These are phyloP conservation scores for Elsinoe necatrix DNA, from an alignment of 2,329 filamentous ascomycete genomes.

Conservation along the genomic window DNA sequence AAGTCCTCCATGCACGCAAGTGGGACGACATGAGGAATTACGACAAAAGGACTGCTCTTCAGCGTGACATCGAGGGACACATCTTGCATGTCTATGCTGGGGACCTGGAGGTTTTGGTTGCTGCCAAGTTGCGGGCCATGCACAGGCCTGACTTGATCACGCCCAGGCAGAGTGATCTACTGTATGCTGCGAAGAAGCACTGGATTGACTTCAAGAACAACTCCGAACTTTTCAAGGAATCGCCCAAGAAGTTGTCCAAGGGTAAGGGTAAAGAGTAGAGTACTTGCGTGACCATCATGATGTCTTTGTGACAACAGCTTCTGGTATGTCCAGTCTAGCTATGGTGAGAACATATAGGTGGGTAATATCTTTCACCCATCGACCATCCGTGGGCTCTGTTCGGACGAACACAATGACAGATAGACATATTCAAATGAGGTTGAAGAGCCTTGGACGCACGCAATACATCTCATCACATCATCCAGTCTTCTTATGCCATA, in stretches of 20 bases:
- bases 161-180: neutral
- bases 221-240: neutral
- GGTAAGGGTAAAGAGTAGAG: neutral
- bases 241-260: neutral
- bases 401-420: too few relatives aligned
- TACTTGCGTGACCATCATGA: neutral
- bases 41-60: neutral
- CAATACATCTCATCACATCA: too few relatives aligned
- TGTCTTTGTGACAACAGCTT: neutral
- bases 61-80: neutral
- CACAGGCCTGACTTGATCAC: neutral
- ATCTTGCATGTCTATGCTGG: neutral
- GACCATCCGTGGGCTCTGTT: too few relatives aligned
- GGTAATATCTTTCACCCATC: too few relatives aligned
- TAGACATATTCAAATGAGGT: too few relatives aligned
- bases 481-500: too few relatives aligned
- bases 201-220: neutral
- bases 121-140: neutral
- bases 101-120: conserved; percentile 7
- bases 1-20: neutral
- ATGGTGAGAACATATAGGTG: neutral
- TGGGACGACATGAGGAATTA: neutral
- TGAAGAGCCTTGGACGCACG: too few relatives aligned
- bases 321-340: neutral
- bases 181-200: neutral